A percentile compares a stretch with the other conserved stretches of the same genome.
phyloP scores from a whole-genome alignment of 345 rosid genomes.

The Durio zibethinus region DNA sequence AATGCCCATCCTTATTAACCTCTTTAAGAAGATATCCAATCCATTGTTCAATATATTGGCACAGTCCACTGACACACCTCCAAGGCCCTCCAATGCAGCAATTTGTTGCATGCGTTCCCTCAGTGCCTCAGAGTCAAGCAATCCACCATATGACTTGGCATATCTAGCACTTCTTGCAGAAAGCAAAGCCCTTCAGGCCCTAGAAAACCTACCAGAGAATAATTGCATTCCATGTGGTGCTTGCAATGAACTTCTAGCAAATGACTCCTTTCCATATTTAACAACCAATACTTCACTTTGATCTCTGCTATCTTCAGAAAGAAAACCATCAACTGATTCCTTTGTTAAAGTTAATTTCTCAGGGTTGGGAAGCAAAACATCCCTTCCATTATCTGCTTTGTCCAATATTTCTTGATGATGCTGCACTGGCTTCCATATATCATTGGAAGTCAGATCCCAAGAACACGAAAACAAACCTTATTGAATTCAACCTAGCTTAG shows the following conservation, averaged over 20 bases:
- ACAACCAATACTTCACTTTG: slow-evolving; percentile 27
- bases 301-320: slow-evolving; percentile 30
- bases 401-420: slow-evolving; percentile 43
- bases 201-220: slow-evolving; percentile 54
- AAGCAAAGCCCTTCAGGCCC: slow-evolving; percentile 47
- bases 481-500: slow-evolving; percentile 79
- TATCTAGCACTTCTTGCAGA: slow-evolving; percentile 31
- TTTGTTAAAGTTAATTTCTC: slow-evolving; percentile 24
- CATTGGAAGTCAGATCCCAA: slow-evolving; percentile 60
- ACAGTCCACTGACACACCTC: slow-evolving; percentile 75
- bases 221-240: slow-evolving; percentile 81
- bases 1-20: slow-evolving; percentile 62
- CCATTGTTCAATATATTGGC: slow-evolving; percentile 60
- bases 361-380: slow-evolving; percentile 26
- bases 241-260: slow-evolving; percentile 42
- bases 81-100: slow-evolving; percentile 68
- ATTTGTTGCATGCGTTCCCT: slow-evolving; percentile 78
- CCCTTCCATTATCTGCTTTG: slow-evolving; percentile 44
- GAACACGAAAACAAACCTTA: slow-evolving; percentile 54
- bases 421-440: slow-evolving; percentile 48
- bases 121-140: slow-evolving; percentile 58
- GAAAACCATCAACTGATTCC: slow-evolving; percentile 2
- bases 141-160: slow-evolving; percentile 54
- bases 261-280: slow-evolving; percentile 51
- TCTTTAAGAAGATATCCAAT: slow-evolving; percentile 77